Evolutionary conservation across 2,329 filamentous ascomycete genomes (phyloP), one percentile per base, ranked within the genome.

Genomic region (Lecanicillium sp.): DNA sequence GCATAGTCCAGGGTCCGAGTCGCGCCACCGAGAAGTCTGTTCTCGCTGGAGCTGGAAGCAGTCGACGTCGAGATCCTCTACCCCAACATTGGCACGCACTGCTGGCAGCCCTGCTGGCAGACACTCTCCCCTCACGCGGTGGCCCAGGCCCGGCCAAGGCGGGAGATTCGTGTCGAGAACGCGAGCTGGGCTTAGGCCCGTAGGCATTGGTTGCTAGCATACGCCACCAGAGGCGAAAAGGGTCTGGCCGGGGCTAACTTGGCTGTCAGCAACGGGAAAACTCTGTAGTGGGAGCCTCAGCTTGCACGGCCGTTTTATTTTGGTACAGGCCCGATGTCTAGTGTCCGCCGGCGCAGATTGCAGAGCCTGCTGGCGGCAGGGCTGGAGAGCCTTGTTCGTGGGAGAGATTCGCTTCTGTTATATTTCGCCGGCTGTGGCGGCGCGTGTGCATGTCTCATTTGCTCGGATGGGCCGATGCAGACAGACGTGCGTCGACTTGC

Each of bases 401-500:
- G 11, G 33, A 10, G 27, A 20, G 30, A 35, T 44, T 36, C 29
- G 41, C 29, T 26, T 19, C n/a, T 21, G 19, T 19, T 14, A 35
- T 20, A 3, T 5, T 14, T 27, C 29, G 30, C 41, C 7, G 24
- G 8, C 11, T 44, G 30, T 44, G 41, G 30, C 41, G 30, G n/a
- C 9, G 23, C 41, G 30, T 20, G 15, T 44, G 30, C 41, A 44
- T 24, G n/a, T n/a, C 30, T 44, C n/a, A 44, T 19, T 44, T 19
- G 11, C 15, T 27, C 15, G 30, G 21, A 14, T 11, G 15, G 21
- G 41, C 12, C 38, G 38, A 27, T 27, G 23, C 37, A 24, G 37
- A 39, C 6, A 15, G 27, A 17, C 27, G 35, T 17, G 41, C n/a
- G n/a, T n/a, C n/a, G n/a, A n/a, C n/a, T n/a, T n/a, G n/a, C n/a